phyloP scores from a whole-genome alignment of 2,329 filamentous ascomycete species.

The Ciborinia camelliae region DNA sequence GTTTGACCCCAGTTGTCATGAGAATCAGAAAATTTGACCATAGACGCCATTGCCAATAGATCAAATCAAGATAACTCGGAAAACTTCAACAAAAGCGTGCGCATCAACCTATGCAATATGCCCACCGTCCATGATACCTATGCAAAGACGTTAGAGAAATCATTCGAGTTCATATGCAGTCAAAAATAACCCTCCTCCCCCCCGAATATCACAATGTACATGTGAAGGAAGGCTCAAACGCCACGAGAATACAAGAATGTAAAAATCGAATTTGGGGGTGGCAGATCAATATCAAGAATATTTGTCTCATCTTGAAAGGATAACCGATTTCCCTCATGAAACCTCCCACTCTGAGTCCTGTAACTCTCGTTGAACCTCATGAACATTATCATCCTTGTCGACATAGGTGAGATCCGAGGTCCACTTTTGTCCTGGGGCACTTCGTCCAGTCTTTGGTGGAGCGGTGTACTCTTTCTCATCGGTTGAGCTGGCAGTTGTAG shows the following conservation, averaged over 20 bases:
- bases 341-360: slow-evolving; percentile 38
- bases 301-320: slow-evolving; percentile 5
- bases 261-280: neutral
- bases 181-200: slow-evolving; percentile 13
- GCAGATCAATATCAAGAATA: slow-evolving; percentile 6
- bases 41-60: slow-evolving; percentile 12
- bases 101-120: slow-evolving; percentile 20
- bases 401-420: slow-evolving; percentile 23
- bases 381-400: slow-evolving; percentile 24
- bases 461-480: slow-evolving; percentile 27
- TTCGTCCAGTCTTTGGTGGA: slow-evolving; percentile 26
- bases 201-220: slow-evolving; percentile 18
- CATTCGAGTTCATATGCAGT: slow-evolving; percentile 16
- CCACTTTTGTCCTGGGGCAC: slow-evolving; percentile 32
- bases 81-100: slow-evolving; percentile 6
- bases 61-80: slow-evolving; percentile 4
- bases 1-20: neutral
- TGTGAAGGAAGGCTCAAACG: slow-evolving; percentile 19
- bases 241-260: slow-evolving; percentile 18
- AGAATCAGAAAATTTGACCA: slow-evolving; percentile 9
- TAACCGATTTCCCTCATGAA: slow-evolving; percentile 23
- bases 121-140: slow-evolving; percentile 19
- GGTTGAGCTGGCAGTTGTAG: slow-evolving; percentile 20
- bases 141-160: slow-evolving; percentile 15
- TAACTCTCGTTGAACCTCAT: slow-evolving; percentile 23